These are phyloP conservation scores for Trypanosoma boissoni DNA, from an alignment of 208 protist genomes.

Conservation along the genomic window DNA sequence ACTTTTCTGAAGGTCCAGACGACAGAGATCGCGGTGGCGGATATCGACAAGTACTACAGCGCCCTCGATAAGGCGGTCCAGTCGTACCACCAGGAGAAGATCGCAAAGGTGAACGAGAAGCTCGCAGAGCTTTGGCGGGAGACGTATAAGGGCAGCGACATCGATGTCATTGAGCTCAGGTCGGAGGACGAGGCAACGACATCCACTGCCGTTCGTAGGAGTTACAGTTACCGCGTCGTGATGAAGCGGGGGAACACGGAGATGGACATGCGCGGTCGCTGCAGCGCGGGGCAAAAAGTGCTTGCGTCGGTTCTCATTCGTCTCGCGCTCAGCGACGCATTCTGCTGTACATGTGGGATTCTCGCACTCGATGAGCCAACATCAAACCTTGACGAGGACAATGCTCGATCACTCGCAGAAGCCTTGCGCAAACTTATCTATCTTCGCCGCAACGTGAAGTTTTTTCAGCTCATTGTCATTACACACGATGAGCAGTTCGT, in stretches of 20 bases:
- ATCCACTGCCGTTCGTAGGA: slow-evolving; percentile 58
- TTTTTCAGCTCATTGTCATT: slow-evolving; percentile 99
- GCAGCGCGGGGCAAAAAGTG: slow-evolving; percentile 97
- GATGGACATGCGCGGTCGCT: slow-evolving; percentile 99
- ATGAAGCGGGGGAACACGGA: slow-evolving; percentile 94
- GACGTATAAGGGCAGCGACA: slow-evolving; percentile 98
- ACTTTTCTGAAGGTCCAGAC: slow-evolving; percentile 90
- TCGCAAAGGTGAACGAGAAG: slow-evolving; percentile 98
- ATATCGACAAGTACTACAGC: slow-evolving; percentile 89
- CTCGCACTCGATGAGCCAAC: slow-evolving; percentile 99
- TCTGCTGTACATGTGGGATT: slow-evolving; percentile 99
- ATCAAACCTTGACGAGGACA: slow-evolving; percentile 98
- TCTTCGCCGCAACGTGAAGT: slow-evolving; percentile 62
- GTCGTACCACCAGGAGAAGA: slow-evolving; percentile 98
- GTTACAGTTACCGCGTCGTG: slow-evolving; percentile 93
- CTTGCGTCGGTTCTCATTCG: slow-evolving; percentile 99
- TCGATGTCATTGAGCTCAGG: slow-evolving; percentile 97
- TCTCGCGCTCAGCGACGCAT: slow-evolving; percentile 98
- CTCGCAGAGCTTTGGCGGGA: slow-evolving; percentile 97
- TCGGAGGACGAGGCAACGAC: slow-evolving; percentile 86
- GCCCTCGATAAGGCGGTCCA: slow-evolving; percentile 95
- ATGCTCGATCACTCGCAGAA: slow-evolving; percentile 80
- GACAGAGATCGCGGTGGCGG: slow-evolving; percentile 81
- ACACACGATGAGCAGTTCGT: slow-evolving; percentile 99
- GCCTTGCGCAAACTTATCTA: slow-evolving; percentile 83